phyloP scores from a whole-genome alignment of 2,329 filamentous ascomycete species.

The Phialophora verrucosa region DNA sequence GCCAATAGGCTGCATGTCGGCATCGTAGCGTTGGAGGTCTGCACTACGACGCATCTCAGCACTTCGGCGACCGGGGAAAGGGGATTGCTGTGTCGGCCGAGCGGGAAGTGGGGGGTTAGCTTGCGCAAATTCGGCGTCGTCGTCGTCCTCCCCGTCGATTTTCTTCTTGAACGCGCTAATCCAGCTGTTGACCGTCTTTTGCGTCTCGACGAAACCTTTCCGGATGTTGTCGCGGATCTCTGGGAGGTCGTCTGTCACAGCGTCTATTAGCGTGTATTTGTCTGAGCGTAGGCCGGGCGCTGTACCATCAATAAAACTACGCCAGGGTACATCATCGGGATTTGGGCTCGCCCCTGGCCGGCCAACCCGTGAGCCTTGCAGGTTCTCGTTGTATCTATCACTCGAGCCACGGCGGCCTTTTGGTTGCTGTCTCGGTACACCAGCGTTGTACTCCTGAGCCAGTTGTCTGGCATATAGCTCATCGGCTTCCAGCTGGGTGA shows the following conservation, averaged over 20 bases:
- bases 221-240: constrained; percentile 90
- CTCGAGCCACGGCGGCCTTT: constrained; percentile 29
- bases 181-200: constrained; percentile 91
- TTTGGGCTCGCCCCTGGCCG: constrained; percentile 47
- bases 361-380: constrained; percentile 41
- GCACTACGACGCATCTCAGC: constrained; percentile 75
- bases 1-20: constrained; percentile 85
- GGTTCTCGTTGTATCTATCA: constrained; percentile 42
- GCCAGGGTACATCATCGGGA: constrained; percentile 58
- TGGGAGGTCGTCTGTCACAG: constrained; percentile 76
- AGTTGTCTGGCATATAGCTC: constrained; percentile 91
- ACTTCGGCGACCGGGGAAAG: constrained; percentile 56
- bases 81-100: constrained; percentile 48
- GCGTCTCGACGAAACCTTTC: constrained; percentile 94
- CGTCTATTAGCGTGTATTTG: constrained; percentile 30
- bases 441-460: constrained; percentile 74
- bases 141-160: constrained; percentile 87
- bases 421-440: constrained; percentile 51
- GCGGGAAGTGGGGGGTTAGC: constrained; percentile 43
- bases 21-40: constrained; percentile 91
- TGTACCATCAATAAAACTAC: constrained; percentile 82
- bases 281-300: constrained; percentile 4
- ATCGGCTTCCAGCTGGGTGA: constrained; percentile 85
- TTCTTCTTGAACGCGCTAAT: constrained; percentile 90
- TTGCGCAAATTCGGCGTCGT: constrained; percentile 64